These are phyloP conservation scores for Saccharomycopsis capsularis DNA, from an alignment of 805 yeast genomes.

Conservation along the genomic window DNA sequence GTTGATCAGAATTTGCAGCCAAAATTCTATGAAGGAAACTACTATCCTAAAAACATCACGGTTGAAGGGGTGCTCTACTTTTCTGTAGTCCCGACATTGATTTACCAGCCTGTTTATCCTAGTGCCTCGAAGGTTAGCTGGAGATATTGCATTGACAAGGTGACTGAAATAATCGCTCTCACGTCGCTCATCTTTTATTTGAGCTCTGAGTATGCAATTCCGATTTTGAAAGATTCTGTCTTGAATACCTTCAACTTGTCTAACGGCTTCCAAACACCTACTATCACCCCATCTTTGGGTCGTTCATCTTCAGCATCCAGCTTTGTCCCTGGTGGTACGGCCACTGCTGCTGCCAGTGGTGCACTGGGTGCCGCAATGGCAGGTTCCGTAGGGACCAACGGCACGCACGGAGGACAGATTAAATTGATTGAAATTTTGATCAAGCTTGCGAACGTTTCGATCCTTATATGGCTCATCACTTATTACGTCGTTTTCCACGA, in stretches of 20 bases:
- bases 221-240: conserved; percentile 34
- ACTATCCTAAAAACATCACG: conserved; percentile 37
- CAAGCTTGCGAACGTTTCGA: conserved; percentile 34
- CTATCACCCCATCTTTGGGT: conserved; percentile 1
- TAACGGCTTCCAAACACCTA: conserved; percentile 11
- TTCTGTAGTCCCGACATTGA: conserved; percentile 41
- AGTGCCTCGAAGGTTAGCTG: conserved; percentile 28
- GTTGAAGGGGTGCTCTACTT: conserved; percentile 31
- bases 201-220: conserved; percentile 36
- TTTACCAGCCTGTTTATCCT: conserved; percentile 44
- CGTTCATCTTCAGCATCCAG: not conserved
- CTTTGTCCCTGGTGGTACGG: not conserved
- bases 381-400: not conserved
- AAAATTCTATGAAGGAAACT: conserved; percentile 27
- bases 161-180: conserved; percentile 30
- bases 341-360: not conserved
- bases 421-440: conserved; percentile 32
- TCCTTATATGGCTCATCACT: conserved; percentile 37
- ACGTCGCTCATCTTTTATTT: conserved; percentile 32
- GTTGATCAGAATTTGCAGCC: conserved; percentile 27
- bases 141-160: conserved; percentile 29
- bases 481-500: conserved; percentile 38
- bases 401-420: conserved; percentile 9
- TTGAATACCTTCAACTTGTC: conserved; percentile 24
- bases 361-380: conserved; percentile 1